Percentiles rank a stretch among this genome's conserved stretches.
These are phyloP conservation scores for Ustilaginoidea virens DNA, from an alignment of 2,329 filamentous ascomycete species.

Conservation along the genomic window DNA sequence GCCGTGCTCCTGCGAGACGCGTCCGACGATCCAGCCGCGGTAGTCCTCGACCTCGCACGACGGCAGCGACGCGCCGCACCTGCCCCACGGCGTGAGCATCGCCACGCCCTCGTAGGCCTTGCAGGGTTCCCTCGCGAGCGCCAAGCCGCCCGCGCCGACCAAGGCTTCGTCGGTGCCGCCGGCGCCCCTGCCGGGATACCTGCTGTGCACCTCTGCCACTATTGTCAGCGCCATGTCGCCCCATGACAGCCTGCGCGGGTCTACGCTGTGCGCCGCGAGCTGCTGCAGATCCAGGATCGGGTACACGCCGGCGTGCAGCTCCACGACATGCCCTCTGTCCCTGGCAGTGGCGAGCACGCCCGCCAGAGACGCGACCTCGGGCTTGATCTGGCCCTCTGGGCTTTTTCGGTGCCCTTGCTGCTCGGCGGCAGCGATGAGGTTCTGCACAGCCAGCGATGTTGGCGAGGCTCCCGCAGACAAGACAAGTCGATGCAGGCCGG, in stretches of 20 bases:
- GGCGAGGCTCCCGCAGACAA: constrained; percentile 67
- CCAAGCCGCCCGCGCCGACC: constrained; percentile 52
- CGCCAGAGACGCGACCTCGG: constrained; percentile 8
- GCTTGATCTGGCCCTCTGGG: constrained; percentile 7
- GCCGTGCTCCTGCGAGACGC: constrained; percentile 67
- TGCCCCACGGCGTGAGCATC: constrained; percentile 43
- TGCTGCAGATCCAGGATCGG: constrained; percentile 66
- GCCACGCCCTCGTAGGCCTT: constrained; percentile 59
- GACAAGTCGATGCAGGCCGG: constrained; percentile 8
- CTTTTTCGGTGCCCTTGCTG: constrained; percentile 4
- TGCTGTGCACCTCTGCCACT: constrained; percentile 54
- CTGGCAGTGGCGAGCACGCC: constrained; percentile 13
- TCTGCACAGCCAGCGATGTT: constrained; percentile 31
- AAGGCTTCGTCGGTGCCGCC: constrained; percentile 43
- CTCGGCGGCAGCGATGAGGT: constrained; percentile 7
- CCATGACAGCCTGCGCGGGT: constrained; percentile 26
- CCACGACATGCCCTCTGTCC: constrained; percentile 31
- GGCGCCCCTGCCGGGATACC: constrained; percentile 45
- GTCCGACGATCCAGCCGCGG: constrained; percentile 50
- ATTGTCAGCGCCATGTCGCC: constrained; percentile 50
- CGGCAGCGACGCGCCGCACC: constrained; percentile 15
- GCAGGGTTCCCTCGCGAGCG: constrained; percentile 60
- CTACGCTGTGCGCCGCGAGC: constrained; percentile 50
- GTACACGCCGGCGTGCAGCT: constrained; percentile 66
- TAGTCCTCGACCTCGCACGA: constrained; percentile 17